Evolutionary conservation across 2,329 filamentous ascomycete genomes (phyloP).

Genomic region (Tetracladium maxilliforme): DNA sequence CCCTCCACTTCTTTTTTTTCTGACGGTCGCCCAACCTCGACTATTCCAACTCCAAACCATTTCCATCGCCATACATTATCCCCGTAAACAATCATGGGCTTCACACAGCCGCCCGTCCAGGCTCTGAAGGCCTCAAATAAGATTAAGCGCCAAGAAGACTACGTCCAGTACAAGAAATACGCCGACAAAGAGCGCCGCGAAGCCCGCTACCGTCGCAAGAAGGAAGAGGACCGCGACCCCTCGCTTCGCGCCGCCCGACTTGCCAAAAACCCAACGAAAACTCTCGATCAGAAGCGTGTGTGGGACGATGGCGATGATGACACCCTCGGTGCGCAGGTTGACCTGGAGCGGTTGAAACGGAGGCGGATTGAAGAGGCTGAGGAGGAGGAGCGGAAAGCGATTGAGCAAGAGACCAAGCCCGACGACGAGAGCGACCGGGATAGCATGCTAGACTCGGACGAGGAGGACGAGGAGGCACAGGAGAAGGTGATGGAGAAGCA

Average conservation of each 20-base stretch:
- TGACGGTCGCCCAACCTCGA: too few species aligned
- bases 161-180: slow-evolving; percentile 66
- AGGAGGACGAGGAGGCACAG: slow-evolving; percentile 24
- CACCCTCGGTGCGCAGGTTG: slow-evolving; percentile 34
- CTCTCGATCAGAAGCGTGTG: slow-evolving; percentile 74
- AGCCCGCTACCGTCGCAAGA: slow-evolving; percentile 62
- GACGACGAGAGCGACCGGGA: slow-evolving; percentile 45
- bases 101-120: slow-evolving; percentile 23
- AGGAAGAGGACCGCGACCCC: slow-evolving; percentile 75
- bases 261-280: slow-evolving; percentile 63
- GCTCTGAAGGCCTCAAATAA: slow-evolving; percentile 50
- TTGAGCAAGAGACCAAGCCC: slow-evolving; percentile 20
- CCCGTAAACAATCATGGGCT: slow-evolving; percentile 24
- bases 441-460: slow-evolving; percentile 63
- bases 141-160: slow-evolving; percentile 60
- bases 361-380: slow-evolving; percentile 35
- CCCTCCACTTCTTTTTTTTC: too few species aligned
- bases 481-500: slow-evolving; percentile 16
- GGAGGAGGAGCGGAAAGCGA: slow-evolving; percentile 24
- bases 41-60: too few species aligned
- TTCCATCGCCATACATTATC: slow-evolving; percentile 1
- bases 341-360: slow-evolving; percentile 43
- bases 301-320: slow-evolving; percentile 70
- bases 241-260: slow-evolving; percentile 58
- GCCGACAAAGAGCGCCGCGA: slow-evolving; percentile 63